Percentiles rank a stretch among this genome's conserved stretches.
phyloP scores from a whole-genome alignment of 1,139 yeast species.

The Lodderomyces jiufengensis region DNA sequence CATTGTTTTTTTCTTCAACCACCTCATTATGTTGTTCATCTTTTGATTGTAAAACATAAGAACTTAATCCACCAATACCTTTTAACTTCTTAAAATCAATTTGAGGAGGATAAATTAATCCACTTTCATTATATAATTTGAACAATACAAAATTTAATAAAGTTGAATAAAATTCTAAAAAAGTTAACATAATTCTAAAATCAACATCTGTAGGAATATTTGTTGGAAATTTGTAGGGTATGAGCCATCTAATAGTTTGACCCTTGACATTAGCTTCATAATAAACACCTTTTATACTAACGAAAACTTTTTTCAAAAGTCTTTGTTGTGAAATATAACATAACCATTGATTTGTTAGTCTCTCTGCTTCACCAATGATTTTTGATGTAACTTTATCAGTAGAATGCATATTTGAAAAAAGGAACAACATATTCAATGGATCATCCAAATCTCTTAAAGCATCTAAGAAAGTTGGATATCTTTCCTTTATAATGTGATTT shows the following conservation, averaged over 20 bases:
- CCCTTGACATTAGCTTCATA: constrained; percentile 89
- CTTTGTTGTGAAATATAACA: constrained; percentile 89
- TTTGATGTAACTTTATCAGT: constrained; percentile 76
- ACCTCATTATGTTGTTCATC: constrained; percentile 13
- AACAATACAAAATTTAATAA: constrained; percentile 80
- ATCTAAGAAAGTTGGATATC: constrained; percentile 92
- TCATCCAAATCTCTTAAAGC: constrained; percentile 93
- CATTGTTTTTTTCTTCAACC: constrained; percentile 18
- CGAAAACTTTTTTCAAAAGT: constrained; percentile 82
- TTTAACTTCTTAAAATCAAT: constrained; percentile 69
- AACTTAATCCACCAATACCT: constrained; percentile 85
- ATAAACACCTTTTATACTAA: constrained; percentile 95
- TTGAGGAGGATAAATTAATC: constrained; percentile 87
- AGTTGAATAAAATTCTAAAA: constrained; percentile 92
- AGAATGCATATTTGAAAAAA: constrained; percentile 94
- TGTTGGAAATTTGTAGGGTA: constrained; percentile 95
- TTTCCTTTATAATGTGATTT: constrained; percentile 87
- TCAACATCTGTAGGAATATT: constrained; percentile 92
- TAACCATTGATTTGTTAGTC: constrained; percentile 89
- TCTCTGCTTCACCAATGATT: constrained; percentile 82
- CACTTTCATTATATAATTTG: constrained; percentile 81
- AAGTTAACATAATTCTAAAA: constrained; percentile 94
- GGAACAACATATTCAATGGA: constrained; percentile 89
- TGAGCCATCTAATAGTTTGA: constrained; percentile 93
- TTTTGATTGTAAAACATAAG: constrained; percentile 62